Evolutionary conservation across 2,329 filamentous ascomycete species (phyloP).

Genomic region (Ilyonectria robusta): DNA sequence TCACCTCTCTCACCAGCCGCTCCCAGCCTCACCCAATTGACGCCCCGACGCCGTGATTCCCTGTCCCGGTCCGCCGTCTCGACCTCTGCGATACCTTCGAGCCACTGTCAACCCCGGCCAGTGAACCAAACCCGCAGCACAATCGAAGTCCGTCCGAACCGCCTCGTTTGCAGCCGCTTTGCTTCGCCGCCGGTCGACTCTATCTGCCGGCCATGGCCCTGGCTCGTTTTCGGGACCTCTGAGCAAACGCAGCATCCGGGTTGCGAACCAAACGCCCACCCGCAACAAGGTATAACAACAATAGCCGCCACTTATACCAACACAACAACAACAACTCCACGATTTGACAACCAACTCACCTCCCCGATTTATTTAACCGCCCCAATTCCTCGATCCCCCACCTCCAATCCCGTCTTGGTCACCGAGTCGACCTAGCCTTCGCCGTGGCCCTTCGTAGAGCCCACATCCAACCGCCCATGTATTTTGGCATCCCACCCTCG

Average conservation of each 20-base stretch:
- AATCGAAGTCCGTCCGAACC: slow-evolving; percentile 27
- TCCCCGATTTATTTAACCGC: neutral
- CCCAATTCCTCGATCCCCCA: slow-evolving; percentile 1
- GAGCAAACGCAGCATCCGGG: slow-evolving; percentile 37
- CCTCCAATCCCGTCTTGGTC: neutral
- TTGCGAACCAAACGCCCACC: slow-evolving; percentile 30
- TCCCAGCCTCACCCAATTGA: slow-evolving; percentile 28
- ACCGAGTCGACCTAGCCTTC: slow-evolving; percentile 11
- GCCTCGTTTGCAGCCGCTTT: slow-evolving; percentile 32
- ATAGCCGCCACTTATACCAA: slow-evolving; percentile 29
- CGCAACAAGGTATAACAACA: slow-evolving; percentile 17
- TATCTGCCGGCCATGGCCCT: slow-evolving; percentile 46
- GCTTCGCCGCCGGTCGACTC: slow-evolving; percentile 29
- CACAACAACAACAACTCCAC: slow-evolving; percentile 6
- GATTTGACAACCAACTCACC: slow-evolving; percentile 6
- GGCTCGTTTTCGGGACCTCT: slow-evolving; percentile 32
- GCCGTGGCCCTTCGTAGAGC: neutral
- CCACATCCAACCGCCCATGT: slow-evolving; percentile 44
- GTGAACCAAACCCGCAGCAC: neutral
- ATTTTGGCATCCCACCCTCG: slow-evolving; percentile 44
- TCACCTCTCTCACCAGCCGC: slow-evolving; percentile 9
- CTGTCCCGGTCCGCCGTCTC: slow-evolving; percentile 7
- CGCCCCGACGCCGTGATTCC: slow-evolving; percentile 21
- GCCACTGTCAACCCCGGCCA: slow-evolving; percentile 11
- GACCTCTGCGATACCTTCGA: slow-evolving; percentile 29